phyloP scores from a whole-genome alignment of 148 eudicot species.

The Heliamphora exappendiculata region DNA sequence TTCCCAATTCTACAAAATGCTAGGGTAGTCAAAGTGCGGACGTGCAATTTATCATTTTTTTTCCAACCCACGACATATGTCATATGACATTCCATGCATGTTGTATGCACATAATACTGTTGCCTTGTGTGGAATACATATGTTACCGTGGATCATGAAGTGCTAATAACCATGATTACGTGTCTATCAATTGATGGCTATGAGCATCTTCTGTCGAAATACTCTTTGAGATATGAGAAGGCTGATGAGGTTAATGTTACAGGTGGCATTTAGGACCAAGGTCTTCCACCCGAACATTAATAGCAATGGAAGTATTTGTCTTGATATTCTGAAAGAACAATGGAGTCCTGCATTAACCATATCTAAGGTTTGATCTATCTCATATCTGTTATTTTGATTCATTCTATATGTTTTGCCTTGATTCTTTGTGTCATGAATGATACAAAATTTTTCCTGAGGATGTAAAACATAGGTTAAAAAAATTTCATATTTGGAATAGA shows the following conservation, averaged over 20 bases:
- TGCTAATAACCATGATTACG: not conserved
- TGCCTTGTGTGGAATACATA: not conserved
- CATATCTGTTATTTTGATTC: not conserved
- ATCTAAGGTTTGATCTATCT: slow-evolving; percentile 15
- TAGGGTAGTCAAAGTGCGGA: not conserved
- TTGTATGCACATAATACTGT: not conserved
- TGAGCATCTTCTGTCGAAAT: not conserved
- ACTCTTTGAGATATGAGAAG: not conserved
- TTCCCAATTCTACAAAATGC: not conserved
- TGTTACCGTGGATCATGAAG: not conserved
- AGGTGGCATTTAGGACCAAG: slow-evolving; percentile 17
- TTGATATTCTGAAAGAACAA: slow-evolving; percentile 19
- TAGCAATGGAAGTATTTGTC: slow-evolving; percentile 18
- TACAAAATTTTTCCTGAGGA: not conserved
- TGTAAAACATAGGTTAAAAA: not conserved
- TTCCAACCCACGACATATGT: not conserved
- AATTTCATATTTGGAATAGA: not conserved
- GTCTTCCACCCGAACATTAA: slow-evolving; percentile 19
- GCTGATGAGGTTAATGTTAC: not conserved
- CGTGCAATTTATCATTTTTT: not conserved
- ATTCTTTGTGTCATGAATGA: not conserved
- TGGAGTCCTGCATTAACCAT: slow-evolving; percentile 21
- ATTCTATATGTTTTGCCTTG: not conserved
- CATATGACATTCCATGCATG: not conserved
- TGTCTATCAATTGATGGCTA: not conserved